Base-by-base conservation (phyloP, 768 basidiomycete genomes). In the Lactifluus pinguis region DNA sequence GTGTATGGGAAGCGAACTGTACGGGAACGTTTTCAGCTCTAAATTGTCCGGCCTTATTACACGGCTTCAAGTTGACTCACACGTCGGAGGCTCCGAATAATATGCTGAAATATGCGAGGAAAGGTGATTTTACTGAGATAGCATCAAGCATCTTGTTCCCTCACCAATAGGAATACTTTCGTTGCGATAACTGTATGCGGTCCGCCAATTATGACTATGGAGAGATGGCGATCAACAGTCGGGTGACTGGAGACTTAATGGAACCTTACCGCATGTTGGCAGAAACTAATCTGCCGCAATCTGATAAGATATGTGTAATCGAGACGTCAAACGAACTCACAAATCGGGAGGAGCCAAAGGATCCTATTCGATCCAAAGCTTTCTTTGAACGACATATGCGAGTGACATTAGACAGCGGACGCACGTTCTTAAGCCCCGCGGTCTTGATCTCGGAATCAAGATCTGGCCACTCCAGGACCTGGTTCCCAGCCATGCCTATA, bases 1-100 rank as follows among this genome's bases (percentile, higher is more conserved):
- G 83, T 84, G 68, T 84, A 85, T 11, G 81, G 74, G 72, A 84
- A 85, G 38, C 81, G 80, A 66, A 79, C 82, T 83, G 68, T 10
- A 51, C 38, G 15, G n/a, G 47, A 25, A 45, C 44, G 5, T 45
- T 38, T 4, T 63, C 25, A 55, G 62, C n/a, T 34, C 41, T 21
- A 38, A 9, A 13, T 17, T 30, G 19, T 29, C 29, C 15, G 47
- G n/a, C 25, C 9, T 14, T 21, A 17, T n/a, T 1, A 34, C 32
- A 29, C 11, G 38, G 14, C 32, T 25, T 25, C 25, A 25, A 25
- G 53, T 17, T 58, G 45, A 58, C 61, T 62, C 61, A 63, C 59
- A 30, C 45, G 30, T 61, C 41, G 62, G 60, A 36, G 51, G 60
- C 34, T 64, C 60, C 30, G 63, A 54, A 21, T 32, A 32, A 39